Percentiles rank a stretch among this genome's conserved stretches.
These are phyloP conservation scores for Leccinum obscurum DNA, from an alignment of 768 basidiomycete species.

Conservation along the genomic window DNA sequence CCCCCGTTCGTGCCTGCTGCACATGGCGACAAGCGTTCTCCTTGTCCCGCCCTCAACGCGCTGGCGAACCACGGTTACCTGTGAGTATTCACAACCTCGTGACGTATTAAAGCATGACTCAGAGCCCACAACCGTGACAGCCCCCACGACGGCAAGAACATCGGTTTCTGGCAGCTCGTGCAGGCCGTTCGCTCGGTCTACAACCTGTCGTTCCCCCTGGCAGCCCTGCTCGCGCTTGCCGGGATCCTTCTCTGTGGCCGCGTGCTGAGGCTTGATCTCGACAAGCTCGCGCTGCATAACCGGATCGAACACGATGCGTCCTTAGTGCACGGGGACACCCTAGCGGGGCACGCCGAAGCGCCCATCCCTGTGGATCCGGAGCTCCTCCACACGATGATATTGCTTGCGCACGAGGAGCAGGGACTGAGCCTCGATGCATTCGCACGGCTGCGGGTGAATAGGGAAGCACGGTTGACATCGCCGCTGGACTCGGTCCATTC, in stretches of 20 bases:
- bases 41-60: constrained; percentile 72
- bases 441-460: constrained; percentile 48
- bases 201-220: constrained; percentile 57
- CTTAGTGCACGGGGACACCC: constrained; percentile 51
- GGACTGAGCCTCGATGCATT: constrained; percentile 50
- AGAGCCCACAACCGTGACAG: constrained; percentile 37
- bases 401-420: constrained; percentile 19
- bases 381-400: constrained; percentile 37
- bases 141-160: constrained; percentile 50
- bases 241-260: constrained; percentile 50
- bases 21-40: constrained; percentile 53
- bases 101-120: not conserved
- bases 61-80: constrained; percentile 77
- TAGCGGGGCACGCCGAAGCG: constrained; percentile 37
- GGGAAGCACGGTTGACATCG: constrained; percentile 35
- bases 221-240: constrained; percentile 48
- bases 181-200: constrained; percentile 55
- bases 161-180: constrained; percentile 49
- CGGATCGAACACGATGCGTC: constrained; percentile 69
- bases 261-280: constrained; percentile 42
- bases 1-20: constrained; percentile 29
- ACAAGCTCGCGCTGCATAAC: constrained; percentile 54
- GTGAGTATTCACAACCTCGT: constrained; percentile 40
- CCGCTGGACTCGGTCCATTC: constrained; percentile 46
- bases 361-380: constrained; percentile 41